Base-by-base conservation (phyloP, 2,329 filamentous ascomycete species). In the Orbilia ellipsospora region DNA sequence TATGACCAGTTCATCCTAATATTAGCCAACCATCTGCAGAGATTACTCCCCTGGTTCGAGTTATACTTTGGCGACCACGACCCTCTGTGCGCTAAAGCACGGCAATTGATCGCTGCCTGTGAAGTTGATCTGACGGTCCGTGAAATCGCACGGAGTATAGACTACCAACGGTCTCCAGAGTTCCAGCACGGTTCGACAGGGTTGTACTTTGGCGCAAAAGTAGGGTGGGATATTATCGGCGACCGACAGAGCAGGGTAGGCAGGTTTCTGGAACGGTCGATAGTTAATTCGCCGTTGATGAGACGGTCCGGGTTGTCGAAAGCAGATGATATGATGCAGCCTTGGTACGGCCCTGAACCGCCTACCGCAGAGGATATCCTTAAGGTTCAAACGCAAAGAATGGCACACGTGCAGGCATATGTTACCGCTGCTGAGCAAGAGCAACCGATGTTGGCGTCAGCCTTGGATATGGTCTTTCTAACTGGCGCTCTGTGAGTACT, bases 1-100 rank as follows among this genome's bases (percentile, higher is more conserved):
- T 75, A 75, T 45, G 44, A 64, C 28, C 40, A 60, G 8, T 64
- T 64, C 26, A 54, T 65, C 28, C 15, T 75, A 13, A n/a, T 69
- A 5, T 4, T 69, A 15, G 56, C 61, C n/a, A 55, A 54, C 26
- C 64, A 75, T 18, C 16, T 69, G 16, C 28, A 51, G 7, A 55
- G 50, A 28, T 69, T 75, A 16, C 54, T 75, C 8, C 72, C 72
- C 8, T 75, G 72, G 72, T 75, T 75, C 60, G 72, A 75, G 31
- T 44, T 75, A 7, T 64, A 69, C 54, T 69, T 74, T 28, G 70
- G 70, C n/a, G 18, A 61, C 40, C 15, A 31, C 42, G 56, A 74
- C 45, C 44, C 63, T 1, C 13, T 67, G 20, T 57, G 23, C 16
- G 50, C 51, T 7, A 64, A 69, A 48, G 2, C 69, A 15, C 64